Evolutionary conservation across 106 monocot genomes (phyloP), one percentile per base, ranked within the genome.

Genomic region (Allium sativum): DNA sequence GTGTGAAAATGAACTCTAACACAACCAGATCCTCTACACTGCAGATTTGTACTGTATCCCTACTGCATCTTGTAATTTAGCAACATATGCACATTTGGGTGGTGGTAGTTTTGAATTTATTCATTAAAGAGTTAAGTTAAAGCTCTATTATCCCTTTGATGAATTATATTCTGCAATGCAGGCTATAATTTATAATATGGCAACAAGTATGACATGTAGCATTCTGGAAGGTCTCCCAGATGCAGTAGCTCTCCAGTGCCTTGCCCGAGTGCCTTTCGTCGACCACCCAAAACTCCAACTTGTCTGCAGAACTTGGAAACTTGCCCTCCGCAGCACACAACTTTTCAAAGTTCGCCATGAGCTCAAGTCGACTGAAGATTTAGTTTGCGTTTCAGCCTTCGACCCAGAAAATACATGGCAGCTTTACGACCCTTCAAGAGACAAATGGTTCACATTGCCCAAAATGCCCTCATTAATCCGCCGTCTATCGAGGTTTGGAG

Each of bases 331-430:
- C 47, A 83, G 82, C 61, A 18, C 69, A 20, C 81, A 90, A 40
- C 62, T 96, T 55, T 72, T 74, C 56, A 80, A 71, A 52, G 77
- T 66, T 21, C 81, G 90, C 0, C 40, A 52, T 56, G 89, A 90
- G 62, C 45, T 79, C 61, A 65, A 73, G 43, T 77, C 77, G 11
- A 70, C 79, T 0, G 87, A 96, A 58, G 87, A 90, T 41, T 67
- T 96, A 45, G 75, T 96, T 0, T 96, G 95, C 63, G 83, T 81
- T 8, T 68, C 90, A 45, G 90, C 95, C 19, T 96, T 96, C 53
- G 90, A 96, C 19, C 95, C 95, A 31, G 95, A 96, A 42, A 96
- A 96, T 46, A 41, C 73, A 7, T 96, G 90, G 89, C 95, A 96
- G 62, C 74, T 96, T 8, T 96, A 96, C 40, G 95, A 96, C 60